Evolutionary conservation across 305 asterid species (phyloP).

Genomic region (Plantago coronopus): DNA sequence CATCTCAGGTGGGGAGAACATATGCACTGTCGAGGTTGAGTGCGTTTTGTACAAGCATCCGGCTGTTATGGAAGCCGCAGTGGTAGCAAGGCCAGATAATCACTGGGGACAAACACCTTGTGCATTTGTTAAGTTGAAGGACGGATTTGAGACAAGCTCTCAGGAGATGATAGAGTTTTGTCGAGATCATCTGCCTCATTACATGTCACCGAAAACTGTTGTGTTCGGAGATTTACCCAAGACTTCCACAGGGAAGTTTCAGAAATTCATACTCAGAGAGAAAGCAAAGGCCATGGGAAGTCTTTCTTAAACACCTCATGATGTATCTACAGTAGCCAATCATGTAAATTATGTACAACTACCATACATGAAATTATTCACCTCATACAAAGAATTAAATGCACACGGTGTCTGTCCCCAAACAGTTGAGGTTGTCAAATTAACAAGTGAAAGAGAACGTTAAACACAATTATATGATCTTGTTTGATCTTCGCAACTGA

Average conservation of each 20-base stretch:
- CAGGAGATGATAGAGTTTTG: conserved; percentile 56
- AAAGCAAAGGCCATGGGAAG: conserved; percentile 75
- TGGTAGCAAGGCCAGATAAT: conserved; percentile 79
- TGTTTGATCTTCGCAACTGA: too few species aligned
- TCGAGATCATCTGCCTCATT: conserved; percentile 66
- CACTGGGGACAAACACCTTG: conserved; percentile 95
- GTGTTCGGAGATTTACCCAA: conserved; percentile 69
- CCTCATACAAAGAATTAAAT: too few species aligned
- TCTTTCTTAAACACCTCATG: conserved; percentile 54
- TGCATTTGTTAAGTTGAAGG: conserved; percentile 82
- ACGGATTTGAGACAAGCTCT: conserved; percentile 41
- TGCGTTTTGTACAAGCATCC: conserved; percentile 62
- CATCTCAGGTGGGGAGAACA: conserved; percentile 81
- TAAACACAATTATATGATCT: too few species aligned
- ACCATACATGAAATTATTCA: too few species aligned
- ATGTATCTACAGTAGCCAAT: too few species aligned
- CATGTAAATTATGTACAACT: too few species aligned
- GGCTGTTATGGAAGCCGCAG: conserved; percentile 74
- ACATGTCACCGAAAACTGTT: conserved; percentile 84
- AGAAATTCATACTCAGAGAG: conserved; percentile 67
- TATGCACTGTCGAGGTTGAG: conserved; percentile 72
- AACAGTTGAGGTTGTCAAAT: too few species aligned
- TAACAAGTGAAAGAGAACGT: too few species aligned
- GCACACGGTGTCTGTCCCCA: too few species aligned
- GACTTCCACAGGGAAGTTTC: conserved; percentile 85